Percentiles rank a stretch among this genome's conserved stretches.
These are phyloP conservation scores for Pharnaceum exiguum DNA, from an alignment of 148 eudicot species.

Conservation along the genomic window DNA sequence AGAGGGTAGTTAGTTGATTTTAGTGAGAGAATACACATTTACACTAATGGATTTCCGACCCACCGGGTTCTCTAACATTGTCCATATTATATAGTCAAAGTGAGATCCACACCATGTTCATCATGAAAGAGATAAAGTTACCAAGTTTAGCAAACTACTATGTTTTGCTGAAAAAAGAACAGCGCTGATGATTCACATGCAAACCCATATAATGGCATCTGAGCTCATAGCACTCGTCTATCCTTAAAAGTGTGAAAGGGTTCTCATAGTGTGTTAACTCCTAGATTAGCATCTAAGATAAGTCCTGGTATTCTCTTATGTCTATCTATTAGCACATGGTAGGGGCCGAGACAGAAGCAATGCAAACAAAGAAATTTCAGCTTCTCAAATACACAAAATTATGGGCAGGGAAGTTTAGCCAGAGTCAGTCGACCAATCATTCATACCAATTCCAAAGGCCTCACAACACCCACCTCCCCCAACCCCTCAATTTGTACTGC, in stretches of 20 bases:
- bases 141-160: not conserved
- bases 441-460: slow-evolving; percentile 10
- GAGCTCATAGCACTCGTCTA: not conserved
- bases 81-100: no score
- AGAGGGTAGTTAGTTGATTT: no score
- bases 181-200: slow-evolving; percentile 15
- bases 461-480: slow-evolving; percentile 1
- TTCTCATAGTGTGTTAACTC: slow-evolving; percentile 6
- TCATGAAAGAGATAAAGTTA: no score
- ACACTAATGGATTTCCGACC: no score
- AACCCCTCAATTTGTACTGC: not conserved
- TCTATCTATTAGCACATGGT: slow-evolving; percentile 16
- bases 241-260: slow-evolving; percentile 1
- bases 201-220: slow-evolving; percentile 1
- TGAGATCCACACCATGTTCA: no score
- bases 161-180: not conserved
- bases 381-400: slow-evolving; percentile 7
- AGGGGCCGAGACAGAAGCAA: slow-evolving; percentile 13
- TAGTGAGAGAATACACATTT: no score
- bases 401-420: slow-evolving; percentile 2
- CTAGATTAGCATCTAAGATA: slow-evolving; percentile 17
- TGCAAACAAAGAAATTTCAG: slow-evolving; percentile 9
- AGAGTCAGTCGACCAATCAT: slow-evolving; percentile 15
- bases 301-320: slow-evolving; percentile 6
- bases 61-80: no score